Percentiles rank a stretch among this genome's conserved stretches.
These are phyloP conservation scores for Pseudocercospora macadamiae DNA, from an alignment of 2,329 filamentous ascomycete genomes.

Conservation along the genomic window DNA sequence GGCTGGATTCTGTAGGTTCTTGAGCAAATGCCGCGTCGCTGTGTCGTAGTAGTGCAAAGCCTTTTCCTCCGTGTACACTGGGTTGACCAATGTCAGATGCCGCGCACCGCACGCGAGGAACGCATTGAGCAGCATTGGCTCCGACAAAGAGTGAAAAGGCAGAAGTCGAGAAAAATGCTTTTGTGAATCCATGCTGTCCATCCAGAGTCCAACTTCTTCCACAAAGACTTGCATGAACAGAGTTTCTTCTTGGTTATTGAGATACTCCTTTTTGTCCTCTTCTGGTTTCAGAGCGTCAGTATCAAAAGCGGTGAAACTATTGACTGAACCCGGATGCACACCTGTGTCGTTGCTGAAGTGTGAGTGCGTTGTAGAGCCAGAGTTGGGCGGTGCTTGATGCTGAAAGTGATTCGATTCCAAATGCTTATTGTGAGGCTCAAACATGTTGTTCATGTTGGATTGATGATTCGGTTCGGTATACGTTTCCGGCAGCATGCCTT, in stretches of 20 bases:
- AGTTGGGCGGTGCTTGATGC: constrained; percentile 23
- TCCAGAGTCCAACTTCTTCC: constrained; percentile 88
- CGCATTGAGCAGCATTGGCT: constrained; percentile 87
- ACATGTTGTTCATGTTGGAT: constrained; percentile 42
- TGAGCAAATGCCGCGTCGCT: constrained; percentile 76
- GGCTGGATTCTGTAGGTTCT: constrained; percentile 79
- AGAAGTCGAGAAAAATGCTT: constrained; percentile 83
- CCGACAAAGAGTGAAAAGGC: constrained; percentile 79
- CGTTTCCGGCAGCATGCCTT: constrained; percentile 52
- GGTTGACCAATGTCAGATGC: constrained; percentile 73
- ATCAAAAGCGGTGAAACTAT: constrained; percentile 44
- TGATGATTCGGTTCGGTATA: constrained; percentile 44
- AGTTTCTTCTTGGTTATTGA: constrained; percentile 76
- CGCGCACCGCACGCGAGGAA: constrained; percentile 86
- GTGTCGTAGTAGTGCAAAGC: constrained; percentile 83
- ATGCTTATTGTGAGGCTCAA: constrained; percentile 41
- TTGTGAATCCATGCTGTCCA: constrained; percentile 84
- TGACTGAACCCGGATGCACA: constrained; percentile 27
- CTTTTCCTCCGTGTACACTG: constrained; percentile 73
- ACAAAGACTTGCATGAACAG: constrained; percentile 92
- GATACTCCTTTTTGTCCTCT: constrained; percentile 60
- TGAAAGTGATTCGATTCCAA: constrained; percentile 33
- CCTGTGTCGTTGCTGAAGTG: constrained; percentile 29
- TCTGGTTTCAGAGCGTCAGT: constrained; percentile 41
- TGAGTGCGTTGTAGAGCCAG: constrained; percentile 30